Conservation (phyloP, 2,329 filamentous ascomycete genomes). For the Phaeosphaeriaceae sp. region DNA sequence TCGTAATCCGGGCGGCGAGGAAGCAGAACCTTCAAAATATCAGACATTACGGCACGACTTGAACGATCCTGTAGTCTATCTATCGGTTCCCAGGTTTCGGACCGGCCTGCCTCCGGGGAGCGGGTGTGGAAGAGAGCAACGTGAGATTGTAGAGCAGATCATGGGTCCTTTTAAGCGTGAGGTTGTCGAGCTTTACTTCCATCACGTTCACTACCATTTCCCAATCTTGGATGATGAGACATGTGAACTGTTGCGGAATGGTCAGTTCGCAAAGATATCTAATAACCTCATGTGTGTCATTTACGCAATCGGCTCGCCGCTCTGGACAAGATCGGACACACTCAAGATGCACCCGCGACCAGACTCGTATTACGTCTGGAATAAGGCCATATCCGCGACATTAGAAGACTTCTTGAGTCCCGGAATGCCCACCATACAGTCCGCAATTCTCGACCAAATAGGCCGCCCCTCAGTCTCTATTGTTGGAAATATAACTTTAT, state of each 20-base stretch:
- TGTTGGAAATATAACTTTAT: conserved; percentile 59
- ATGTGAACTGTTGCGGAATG: conserved; percentile 42
- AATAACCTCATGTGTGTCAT: conserved; percentile 49
- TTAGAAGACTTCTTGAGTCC: conserved; percentile 53
- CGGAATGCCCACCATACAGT: conserved; percentile 48
- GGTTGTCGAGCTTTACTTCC: conserved; percentile 56
- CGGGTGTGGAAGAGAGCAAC: conserved; percentile 47
- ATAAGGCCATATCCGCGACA: conserved; percentile 50
- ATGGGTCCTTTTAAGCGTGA: conserved; percentile 47
- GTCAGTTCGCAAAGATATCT: conserved; percentile 43
- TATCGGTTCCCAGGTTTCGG: conserved; percentile 58
- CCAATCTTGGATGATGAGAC: conserved; percentile 50
- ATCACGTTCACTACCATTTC: conserved; percentile 45
- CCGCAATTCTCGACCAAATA: conserved; percentile 50
- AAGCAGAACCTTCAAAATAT: conserved; percentile 50
- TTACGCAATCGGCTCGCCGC: conserved; percentile 46
- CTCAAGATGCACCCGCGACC: conserved; percentile 47
- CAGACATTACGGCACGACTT: conserved; percentile 57
- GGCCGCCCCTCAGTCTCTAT: conserved; percentile 51
- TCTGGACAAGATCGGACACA: conserved; percentile 46
- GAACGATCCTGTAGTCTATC: conserved; percentile 50
- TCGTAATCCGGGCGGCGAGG: conserved; percentile 27
- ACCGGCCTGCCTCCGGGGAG: conserved; percentile 50
- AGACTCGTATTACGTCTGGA: conserved; percentile 50
- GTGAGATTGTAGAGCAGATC: conserved; percentile 51